A percentile compares a stretch with the other conserved stretches of the same genome.
phyloP scores from a whole-genome alignment of 352 stramenopile species.

The Phytophthora rubi region DNA sequence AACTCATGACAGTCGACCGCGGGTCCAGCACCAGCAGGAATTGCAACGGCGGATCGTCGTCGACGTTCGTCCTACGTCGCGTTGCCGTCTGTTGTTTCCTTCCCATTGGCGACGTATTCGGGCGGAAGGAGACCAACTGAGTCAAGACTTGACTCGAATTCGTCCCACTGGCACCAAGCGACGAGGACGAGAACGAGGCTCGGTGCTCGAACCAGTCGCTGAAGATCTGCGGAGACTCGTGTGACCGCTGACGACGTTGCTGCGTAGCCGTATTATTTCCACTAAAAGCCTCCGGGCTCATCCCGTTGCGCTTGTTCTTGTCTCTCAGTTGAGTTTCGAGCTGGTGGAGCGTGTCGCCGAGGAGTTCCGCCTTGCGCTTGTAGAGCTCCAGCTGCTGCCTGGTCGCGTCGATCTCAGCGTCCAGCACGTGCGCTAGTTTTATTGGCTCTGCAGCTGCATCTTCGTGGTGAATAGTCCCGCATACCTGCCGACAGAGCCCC shows the following conservation, averaged over 20 bases:
- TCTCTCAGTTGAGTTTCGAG: constrained; percentile 7
- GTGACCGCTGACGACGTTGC: constrained; percentile 5
- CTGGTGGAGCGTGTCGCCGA: constrained; percentile 6
- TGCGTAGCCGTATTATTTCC: background rate
- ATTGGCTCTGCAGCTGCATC: background rate
- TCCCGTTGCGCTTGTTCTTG: background rate
- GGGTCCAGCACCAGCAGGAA: constrained; percentile 40
- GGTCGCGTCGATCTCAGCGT: constrained; percentile 32
- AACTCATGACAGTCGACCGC: constrained; percentile 24
- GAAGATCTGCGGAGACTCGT: constrained; percentile 24
- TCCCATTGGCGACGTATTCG: constrained; percentile 18
- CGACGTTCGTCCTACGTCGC: constrained; percentile 8
- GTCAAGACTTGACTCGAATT: constrained; percentile 13
- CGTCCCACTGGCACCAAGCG: background rate
- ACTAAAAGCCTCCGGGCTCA: background rate
- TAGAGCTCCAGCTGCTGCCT: constrained; percentile 30
- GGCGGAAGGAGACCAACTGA: constrained; percentile 34
- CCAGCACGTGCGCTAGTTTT: constrained; percentile 13
- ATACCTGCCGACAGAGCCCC: constrained; percentile 5
- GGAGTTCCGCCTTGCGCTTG: constrained; percentile 23
- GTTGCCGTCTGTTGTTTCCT: constrained; percentile 16
- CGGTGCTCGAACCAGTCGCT: constrained; percentile 35
- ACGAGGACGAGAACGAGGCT: constrained; percentile 12
- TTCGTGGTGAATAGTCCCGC: background rate
- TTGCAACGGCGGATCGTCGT: constrained; percentile 26